These are phyloP conservation scores for Arachnopeziza araneosa DNA, from an alignment of 2,329 filamentous ascomycete genomes.

Conservation along the genomic window DNA sequence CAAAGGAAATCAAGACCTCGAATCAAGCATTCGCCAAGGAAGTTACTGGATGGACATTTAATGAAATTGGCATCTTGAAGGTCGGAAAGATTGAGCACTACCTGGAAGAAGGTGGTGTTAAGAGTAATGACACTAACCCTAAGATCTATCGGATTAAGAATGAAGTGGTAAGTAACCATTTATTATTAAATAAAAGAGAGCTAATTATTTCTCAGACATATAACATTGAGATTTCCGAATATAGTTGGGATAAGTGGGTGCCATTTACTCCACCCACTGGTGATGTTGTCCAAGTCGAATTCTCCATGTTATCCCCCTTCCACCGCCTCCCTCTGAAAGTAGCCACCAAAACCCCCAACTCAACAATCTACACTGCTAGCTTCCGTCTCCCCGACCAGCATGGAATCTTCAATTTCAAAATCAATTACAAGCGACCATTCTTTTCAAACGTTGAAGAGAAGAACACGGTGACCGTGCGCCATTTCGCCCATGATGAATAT, in stretches of 20 bases:
- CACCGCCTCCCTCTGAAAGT: constrained; percentile 72
- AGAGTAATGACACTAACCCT: constrained; percentile 61
- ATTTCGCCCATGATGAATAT: constrained; percentile 97
- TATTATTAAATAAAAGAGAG: neutral
- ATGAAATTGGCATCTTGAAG: constrained; percentile 84
- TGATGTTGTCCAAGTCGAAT: constrained; percentile 87
- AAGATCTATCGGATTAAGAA: constrained; percentile 93
- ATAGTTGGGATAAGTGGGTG: constrained; percentile 64
- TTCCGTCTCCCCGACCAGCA: constrained; percentile 94
- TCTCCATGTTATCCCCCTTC: constrained; percentile 98
- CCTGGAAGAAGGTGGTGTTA: constrained; percentile 49
- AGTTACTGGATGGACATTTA: constrained; percentile 91
- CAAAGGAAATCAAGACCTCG: constrained; percentile 51
- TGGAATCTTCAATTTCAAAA: constrained; percentile 96
- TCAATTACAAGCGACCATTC: constrained; percentile 97
- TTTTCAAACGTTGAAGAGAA: constrained; percentile 88
- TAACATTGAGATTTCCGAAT: constrained; percentile 80
- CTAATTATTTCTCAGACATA: constrained; percentile 14
- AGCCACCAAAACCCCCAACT: constrained; percentile 53
- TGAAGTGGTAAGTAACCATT: constrained; percentile 70
- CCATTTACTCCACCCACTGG: constrained; percentile 65
- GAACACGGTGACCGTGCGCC: constrained; percentile 86
- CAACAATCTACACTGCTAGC: constrained; percentile 65
- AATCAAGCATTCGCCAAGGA: constrained; percentile 84
- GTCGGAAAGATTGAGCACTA: constrained; percentile 81